Evolutionary conservation across 495 filamentous ascomycete species (phyloP).

Genomic region (Halenospora varia): DNA sequence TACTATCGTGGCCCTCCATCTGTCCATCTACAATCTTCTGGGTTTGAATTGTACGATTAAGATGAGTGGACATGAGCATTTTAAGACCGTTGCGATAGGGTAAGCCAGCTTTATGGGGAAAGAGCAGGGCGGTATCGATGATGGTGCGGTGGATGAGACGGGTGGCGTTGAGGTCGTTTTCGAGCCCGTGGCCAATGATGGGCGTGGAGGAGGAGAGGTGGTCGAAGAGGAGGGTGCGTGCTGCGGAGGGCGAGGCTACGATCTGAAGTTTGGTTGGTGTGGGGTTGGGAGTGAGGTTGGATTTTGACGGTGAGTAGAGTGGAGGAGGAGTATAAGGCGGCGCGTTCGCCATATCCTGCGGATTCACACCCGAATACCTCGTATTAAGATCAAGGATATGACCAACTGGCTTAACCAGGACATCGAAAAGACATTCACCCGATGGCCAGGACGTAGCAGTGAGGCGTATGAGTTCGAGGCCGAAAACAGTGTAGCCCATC

Average conservation of each 20-base stretch:
- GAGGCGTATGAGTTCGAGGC: constrained; percentile 83
- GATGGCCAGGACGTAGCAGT: constrained; percentile 84
- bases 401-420: constrained; percentile 80
- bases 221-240: constrained; percentile 67
- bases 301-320: constrained; percentile 17
- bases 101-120: constrained; percentile 68
- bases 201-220: constrained; percentile 70
- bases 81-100: constrained; percentile 75
- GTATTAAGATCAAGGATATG: constrained; percentile 88
- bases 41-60: constrained; percentile 72
- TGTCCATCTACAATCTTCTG: constrained; percentile 61
- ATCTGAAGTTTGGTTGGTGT: constrained; percentile 49
- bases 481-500: constrained; percentile 89
- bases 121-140: constrained; percentile 84
- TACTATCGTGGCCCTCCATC: constrained; percentile 72
- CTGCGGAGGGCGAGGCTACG: constrained; percentile 64
- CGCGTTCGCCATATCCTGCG: constrained; percentile 68
- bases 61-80: constrained; percentile 55
- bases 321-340: constrained; percentile 45
- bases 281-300: constrained; percentile 10
- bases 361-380: constrained; percentile 78
- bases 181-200: constrained; percentile 87
- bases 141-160: constrained; percentile 80
- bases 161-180: constrained; percentile 85
- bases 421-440: constrained; percentile 70